Conservation (phyloP, 441 rosid species). For the Gossypium schwendimanii region DNA sequence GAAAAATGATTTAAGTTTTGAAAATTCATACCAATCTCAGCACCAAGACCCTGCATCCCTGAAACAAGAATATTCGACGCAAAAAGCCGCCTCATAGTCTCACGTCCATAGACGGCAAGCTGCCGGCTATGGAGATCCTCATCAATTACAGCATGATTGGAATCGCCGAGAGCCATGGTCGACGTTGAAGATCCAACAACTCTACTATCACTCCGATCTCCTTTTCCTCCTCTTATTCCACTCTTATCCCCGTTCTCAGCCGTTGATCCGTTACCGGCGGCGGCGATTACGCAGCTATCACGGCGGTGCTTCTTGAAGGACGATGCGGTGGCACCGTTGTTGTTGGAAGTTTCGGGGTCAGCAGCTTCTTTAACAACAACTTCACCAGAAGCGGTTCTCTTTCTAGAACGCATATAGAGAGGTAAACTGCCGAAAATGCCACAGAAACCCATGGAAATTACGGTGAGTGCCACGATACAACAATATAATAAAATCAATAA, state of each 20-base stretch:
- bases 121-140: conserved; percentile 98
- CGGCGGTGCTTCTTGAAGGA: conserved; percentile 32
- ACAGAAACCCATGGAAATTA: conserved; percentile 19
- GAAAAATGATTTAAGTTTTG: background rate
- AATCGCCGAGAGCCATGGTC: conserved; percentile 51
- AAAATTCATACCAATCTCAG: conserved; percentile 64
- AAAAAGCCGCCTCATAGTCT: conserved; percentile 86
- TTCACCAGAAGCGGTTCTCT: conserved; percentile 36
- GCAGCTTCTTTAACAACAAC: conserved; percentile 31
- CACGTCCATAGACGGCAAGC: conserved; percentile 96
- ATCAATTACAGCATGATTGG: conserved; percentile 60
- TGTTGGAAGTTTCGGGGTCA: conserved; percentile 22
- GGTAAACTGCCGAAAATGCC: conserved; percentile 29
- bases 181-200: conserved; percentile 14
- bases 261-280: conserved; percentile 24
- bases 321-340: conserved; percentile 12
- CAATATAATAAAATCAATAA: conserved; percentile 3
- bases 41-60: conserved; percentile 91
- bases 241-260: conserved; percentile 11
- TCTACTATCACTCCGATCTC: conserved; percentile 13
- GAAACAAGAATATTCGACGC: conserved; percentile 81
- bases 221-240: conserved; percentile 6
- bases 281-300: conserved; percentile 1
- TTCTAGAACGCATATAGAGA: conserved; percentile 53
- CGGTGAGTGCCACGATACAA: conserved; percentile 14